phyloP scores from a whole-genome alignment of 192 early-diverging fungal genomes.

The Cetraspora pellucida region DNA sequence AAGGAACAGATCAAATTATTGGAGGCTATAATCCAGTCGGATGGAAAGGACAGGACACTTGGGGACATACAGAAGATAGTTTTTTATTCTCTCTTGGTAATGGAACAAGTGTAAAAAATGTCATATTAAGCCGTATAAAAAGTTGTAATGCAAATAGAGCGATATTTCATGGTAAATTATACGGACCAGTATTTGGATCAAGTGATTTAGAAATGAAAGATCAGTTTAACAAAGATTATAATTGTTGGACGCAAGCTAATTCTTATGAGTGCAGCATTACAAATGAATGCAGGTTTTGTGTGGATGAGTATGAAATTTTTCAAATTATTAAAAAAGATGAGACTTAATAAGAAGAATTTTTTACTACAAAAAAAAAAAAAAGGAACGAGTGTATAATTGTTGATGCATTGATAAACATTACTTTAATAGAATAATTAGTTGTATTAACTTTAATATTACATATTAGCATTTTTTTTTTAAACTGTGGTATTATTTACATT shows the following conservation, averaged over 20 bases:
- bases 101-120: not conserved
- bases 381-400: too few species aligned
- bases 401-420: too few species aligned
- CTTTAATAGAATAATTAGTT: too few species aligned
- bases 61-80: slow-evolving; percentile 17
- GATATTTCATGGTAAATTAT: not conserved
- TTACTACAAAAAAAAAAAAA: too few species aligned
- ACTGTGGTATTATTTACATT: too few species aligned
- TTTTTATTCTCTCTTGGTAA: slow-evolving; percentile 9
- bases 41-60: not conserved
- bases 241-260: not conserved
- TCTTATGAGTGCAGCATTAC: not conserved
- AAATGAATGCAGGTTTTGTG: not conserved
- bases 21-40: slow-evolving; percentile 10
- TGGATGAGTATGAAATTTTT: not conserved
- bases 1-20: not conserved
- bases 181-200: not conserved
- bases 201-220: slow-evolving; percentile 16
- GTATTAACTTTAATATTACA: too few species aligned
- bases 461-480: too few species aligned
- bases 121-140: slow-evolving; percentile 3
- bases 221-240: not conserved
- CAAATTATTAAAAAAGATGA: not conserved
- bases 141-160: not conserved
- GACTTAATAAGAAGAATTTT: not conserved